Conservation (phyloP, 2,329 filamentous ascomycete species). For the Nigrograna mackinnonii region DNA sequence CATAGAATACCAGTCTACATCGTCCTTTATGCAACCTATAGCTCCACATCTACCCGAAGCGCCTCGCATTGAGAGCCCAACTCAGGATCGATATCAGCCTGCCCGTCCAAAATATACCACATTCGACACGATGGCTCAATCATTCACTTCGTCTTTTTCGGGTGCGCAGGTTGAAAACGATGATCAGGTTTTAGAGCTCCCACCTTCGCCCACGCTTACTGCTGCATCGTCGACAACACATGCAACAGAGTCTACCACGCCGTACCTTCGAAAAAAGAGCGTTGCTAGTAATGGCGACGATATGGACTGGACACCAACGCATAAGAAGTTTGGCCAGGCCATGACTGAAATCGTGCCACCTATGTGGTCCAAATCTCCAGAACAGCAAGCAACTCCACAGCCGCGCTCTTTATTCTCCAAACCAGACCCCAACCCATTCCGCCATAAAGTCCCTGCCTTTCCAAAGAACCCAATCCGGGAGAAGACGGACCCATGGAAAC, state of each 20-base stretch:
- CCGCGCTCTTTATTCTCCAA: constrained; percentile 25
- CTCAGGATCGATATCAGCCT: constrained; percentile 26
- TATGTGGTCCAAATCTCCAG: neutral
- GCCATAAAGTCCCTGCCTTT: constrained; percentile 70
- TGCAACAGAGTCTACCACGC: constrained; percentile 6
- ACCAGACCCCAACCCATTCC: constrained; percentile 61
- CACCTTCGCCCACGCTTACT: constrained; percentile 37
- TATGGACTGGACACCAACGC: constrained; percentile 76
- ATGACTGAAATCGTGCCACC: constrained; percentile 21
- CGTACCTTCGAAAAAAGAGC: constrained; percentile 15
- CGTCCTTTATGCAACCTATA: constrained; percentile 24
- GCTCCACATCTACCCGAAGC: constrained; percentile 25
- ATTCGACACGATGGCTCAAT: constrained; percentile 39
- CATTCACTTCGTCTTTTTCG: constrained; percentile 45
- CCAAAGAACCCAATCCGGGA: constrained; percentile 69
- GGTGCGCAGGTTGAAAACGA: constrained; percentile 15
- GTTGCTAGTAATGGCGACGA: constrained; percentile 48
- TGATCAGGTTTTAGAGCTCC: too few species aligned
- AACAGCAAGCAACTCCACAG: constrained; percentile 10
- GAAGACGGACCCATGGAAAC: constrained; percentile 58
- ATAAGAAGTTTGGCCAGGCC: constrained; percentile 43
- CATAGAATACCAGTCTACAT: constrained; percentile 52
- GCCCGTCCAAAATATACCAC: constrained; percentile 26
- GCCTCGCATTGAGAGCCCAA: constrained; percentile 17
- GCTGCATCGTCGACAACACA: constrained; percentile 19